Evolutionary conservation across 2,329 filamentous ascomycete species (phyloP), one percentile per base, ranked within the genome.

Genomic region (Botrytis paeoniae): DNA sequence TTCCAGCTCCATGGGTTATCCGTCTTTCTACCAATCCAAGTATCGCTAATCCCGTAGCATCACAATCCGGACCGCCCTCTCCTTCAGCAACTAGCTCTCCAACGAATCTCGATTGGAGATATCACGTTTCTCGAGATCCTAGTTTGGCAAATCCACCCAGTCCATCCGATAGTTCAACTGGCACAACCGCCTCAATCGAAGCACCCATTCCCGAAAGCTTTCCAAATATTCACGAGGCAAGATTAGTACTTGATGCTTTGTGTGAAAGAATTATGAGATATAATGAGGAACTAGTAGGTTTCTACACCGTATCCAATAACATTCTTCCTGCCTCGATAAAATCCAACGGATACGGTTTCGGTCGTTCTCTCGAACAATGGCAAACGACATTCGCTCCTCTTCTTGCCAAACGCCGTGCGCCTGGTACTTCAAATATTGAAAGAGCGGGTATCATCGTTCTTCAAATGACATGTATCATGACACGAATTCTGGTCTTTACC

Each of bases 391-490:
- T 90, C 74, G 85, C 88, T 22, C 85, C 83, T 16, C 84, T 91
- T 18, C 83, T 90, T 37, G 80, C 81, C 9, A 84, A 84, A 1
- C 85, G 89, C 20, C 76, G 78, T 32, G 83, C 82, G 18, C 82
- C 82, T 1, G 85, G 86, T 0, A 83, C 84, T 1, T 84, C 87
- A 54, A 86, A 82, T 75, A 85, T 83, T 41, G 86, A 89, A 75
- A 87, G 88, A 76, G 86, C 87, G 0, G 88, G 85, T 63, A 89
- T 90, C 73, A 85, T 87, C 8, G 88, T 89, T 18, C 82, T 91
- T 9, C 89, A 90, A 76, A 90, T 91, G 88, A 85, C 85, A 71
- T 87, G 89, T 73, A 83, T 89, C 69, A 91, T 89, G 84, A 84
- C 84, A 16, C 82, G 84, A 63, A 83, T 91, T 48, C 81, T 91